phyloP scores from a whole-genome alignment of 768 basidiomycete species.

The Rubroboletus pulcherrimus region DNA sequence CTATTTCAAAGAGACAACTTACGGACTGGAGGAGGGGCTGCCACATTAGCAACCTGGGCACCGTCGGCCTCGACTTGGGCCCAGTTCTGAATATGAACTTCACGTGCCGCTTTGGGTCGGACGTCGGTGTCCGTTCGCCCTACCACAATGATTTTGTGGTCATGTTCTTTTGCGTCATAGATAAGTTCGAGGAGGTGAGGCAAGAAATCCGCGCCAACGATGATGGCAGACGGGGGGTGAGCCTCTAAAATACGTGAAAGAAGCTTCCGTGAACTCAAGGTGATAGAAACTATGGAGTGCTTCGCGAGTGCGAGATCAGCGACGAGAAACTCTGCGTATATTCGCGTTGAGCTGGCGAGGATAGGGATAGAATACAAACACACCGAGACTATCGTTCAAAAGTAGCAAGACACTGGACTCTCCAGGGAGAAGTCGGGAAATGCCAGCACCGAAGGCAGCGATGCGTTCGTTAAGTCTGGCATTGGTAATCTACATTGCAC shows the following conservation, averaged over 20 bases:
- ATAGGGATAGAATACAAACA: constrained; percentile 10
- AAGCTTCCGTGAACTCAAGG: constrained; percentile 54
- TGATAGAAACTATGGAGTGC: constrained; percentile 65
- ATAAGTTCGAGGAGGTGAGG: constrained; percentile 68
- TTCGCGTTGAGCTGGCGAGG: background rate
- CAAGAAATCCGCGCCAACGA: constrained; percentile 65
- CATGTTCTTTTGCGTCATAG: constrained; percentile 53
- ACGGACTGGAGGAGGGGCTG: constrained; percentile 51
- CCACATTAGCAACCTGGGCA: constrained; percentile 41
- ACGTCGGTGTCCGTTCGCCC: constrained; percentile 53
- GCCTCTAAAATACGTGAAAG: constrained; percentile 62
- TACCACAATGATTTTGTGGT: constrained; percentile 65
- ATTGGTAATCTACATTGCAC: constrained; percentile 64
- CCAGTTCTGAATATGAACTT: constrained; percentile 60
- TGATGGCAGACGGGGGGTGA: constrained; percentile 69
- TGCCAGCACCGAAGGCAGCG: constrained; percentile 70
- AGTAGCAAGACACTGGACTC: constrained; percentile 71
- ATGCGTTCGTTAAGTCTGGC: constrained; percentile 63
- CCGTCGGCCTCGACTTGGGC: constrained; percentile 69
- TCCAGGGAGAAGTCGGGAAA: constrained; percentile 52
- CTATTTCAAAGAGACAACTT: constrained; percentile 23
- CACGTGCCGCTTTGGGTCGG: constrained; percentile 45
- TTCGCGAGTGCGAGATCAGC: constrained; percentile 75
- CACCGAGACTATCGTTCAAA: constrained; percentile 77
- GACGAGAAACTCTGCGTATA: constrained; percentile 64